Conservation (phyloP, 257 asterid species). For the Marsdenia floribunda region DNA sequence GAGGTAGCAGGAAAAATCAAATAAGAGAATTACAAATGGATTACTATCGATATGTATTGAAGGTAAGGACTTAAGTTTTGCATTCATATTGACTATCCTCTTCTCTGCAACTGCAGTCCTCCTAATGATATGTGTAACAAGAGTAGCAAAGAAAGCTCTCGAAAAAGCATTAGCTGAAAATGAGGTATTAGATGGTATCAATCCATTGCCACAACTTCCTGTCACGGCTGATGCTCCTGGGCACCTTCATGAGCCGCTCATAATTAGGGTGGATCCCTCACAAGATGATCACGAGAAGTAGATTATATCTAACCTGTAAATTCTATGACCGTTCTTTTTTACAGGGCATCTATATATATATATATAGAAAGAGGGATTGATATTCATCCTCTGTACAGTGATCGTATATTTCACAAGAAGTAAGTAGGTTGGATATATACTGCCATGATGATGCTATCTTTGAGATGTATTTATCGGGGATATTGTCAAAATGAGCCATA, state of each 20-base stretch:
- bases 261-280: slow-evolving; percentile 56
- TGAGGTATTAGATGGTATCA: slow-evolving; percentile 39
- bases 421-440: slow-evolving; percentile 15
- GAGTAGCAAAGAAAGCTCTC: slow-evolving; percentile 73
- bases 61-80: background rate
- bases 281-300: slow-evolving; percentile 54
- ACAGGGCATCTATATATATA: slow-evolving; percentile 6
- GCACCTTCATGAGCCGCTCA: slow-evolving; percentile 63
- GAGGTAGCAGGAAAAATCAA: background rate
- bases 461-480: slow-evolving; percentile 10
- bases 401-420: background rate
- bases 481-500: slow-evolving; percentile 7
- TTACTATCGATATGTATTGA: background rate
- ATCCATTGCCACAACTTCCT: slow-evolving; percentile 39
- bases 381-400: slow-evolving; percentile 55
- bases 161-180: slow-evolving; percentile 81
- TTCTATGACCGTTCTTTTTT: slow-evolving; percentile 27
- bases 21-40: background rate
- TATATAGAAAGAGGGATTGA: slow-evolving; percentile 12
- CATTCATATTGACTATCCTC: background rate
- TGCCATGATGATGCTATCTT: background rate
- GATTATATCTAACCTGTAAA: slow-evolving; percentile 37
- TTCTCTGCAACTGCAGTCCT: slow-evolving; percentile 38
- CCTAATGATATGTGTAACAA: slow-evolving; percentile 53
- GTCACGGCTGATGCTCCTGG: slow-evolving; percentile 20